Conservation (phyloP, 768 basidiomycete genomes). For the Suillus subluteus region DNA sequence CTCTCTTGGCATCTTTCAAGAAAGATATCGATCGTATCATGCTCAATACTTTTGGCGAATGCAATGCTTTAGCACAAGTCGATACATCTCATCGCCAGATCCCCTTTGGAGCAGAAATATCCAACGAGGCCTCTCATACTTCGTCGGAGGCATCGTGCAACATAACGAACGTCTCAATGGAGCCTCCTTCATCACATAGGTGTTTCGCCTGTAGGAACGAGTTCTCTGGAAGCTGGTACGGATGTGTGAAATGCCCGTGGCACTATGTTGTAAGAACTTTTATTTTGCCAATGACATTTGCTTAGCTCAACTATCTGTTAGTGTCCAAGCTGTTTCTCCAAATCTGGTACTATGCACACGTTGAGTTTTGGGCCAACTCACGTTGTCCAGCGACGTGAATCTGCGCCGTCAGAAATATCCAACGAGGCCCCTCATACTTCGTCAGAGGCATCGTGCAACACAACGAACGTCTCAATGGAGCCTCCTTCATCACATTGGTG, state of each 20-base stretch:
- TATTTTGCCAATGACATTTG: not conserved
- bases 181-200: slow-evolving; percentile 20
- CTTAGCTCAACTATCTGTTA: slow-evolving; percentile 19
- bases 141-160: not conserved
- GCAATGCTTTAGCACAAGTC: slow-evolving; percentile 4
- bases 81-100: not conserved
- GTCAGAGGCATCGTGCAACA: not conserved
- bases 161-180: not conserved
- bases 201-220: slow-evolving; percentile 35
- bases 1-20: slow-evolving; percentile 55
- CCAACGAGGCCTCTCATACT: not conserved
- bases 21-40: slow-evolving; percentile 54
- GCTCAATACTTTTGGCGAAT: slow-evolving; percentile 37
- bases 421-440: not conserved
- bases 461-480: not conserved
- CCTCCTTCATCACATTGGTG: slow-evolving; percentile 25
- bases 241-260: slow-evolving; percentile 37
- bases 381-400: too few species aligned
- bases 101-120: not conserved
- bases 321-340: slow-evolving; percentile 33
- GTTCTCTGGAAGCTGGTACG: slow-evolving; percentile 32
- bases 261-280: slow-evolving; percentile 31
- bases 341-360: slow-evolving; percentile 32
- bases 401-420: too few species aligned
- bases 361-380: slow-evolving; percentile 28